Percentiles rank a stretch among this genome's conserved stretches.
These are phyloP conservation scores for Aquilaria malaccensis DNA, from an alignment of 345 rosid species.

Conservation along the genomic window DNA sequence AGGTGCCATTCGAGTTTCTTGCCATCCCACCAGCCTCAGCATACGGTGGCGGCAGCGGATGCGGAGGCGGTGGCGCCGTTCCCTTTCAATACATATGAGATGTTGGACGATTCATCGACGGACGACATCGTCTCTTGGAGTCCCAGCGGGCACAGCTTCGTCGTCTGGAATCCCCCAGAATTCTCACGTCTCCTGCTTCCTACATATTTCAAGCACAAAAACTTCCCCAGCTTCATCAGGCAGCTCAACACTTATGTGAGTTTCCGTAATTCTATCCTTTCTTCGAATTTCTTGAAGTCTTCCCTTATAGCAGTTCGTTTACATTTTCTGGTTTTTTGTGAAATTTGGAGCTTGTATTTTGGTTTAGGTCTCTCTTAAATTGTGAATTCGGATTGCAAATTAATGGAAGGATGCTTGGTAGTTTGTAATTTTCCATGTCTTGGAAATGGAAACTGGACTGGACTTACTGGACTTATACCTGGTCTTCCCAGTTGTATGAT, in stretches of 20 bases:
- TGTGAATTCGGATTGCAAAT: background rate
- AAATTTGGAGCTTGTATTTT: background rate
- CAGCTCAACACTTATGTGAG: conserved; percentile 77
- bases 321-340: background rate
- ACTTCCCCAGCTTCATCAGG: conserved; percentile 84
- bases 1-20: too few species aligned
- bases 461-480: too few species aligned
- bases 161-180: conserved; percentile 92
- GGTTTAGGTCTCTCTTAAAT: background rate
- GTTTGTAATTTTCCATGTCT: background rate
- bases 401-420: background rate
- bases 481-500: too few species aligned
- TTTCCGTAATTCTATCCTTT: background rate
- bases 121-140: conserved; percentile 90
- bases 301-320: background rate
- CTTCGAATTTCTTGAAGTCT: background rate
- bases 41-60: conserved; percentile 31
- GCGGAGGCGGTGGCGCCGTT: conserved; percentile 83
- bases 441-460: background rate
- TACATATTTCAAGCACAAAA: conserved; percentile 86
- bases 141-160: conserved; percentile 57
- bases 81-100: conserved; percentile 76
- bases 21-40: conserved; percentile 1
- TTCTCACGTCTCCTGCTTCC: conserved; percentile 78
- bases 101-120: conserved; percentile 80